Evolutionary conservation across 176 grass and related monocot species (phyloP).

Genomic region (Oryza glumipatula): DNA sequence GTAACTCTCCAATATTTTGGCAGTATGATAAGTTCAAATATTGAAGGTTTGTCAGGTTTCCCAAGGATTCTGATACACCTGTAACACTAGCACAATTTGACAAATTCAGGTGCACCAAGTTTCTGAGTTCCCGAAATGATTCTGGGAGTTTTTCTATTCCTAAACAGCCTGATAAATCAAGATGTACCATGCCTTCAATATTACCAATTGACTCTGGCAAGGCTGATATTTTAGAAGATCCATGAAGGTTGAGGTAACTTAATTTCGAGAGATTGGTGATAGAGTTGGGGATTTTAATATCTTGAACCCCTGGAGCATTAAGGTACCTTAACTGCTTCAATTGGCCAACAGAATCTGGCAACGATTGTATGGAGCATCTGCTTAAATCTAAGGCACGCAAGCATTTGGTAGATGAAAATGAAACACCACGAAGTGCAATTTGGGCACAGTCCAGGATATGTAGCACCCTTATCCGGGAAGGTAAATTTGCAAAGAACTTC

Average conservation of each 20-base stretch:
- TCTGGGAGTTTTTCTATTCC: neutral
- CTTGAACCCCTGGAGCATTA: neutral
- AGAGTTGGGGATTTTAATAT: neutral
- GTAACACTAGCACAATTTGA: neutral
- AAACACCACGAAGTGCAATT: too few species aligned
- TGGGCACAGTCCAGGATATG: too few species aligned
- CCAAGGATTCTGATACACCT: neutral
- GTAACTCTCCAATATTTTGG: neutral
- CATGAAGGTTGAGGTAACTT: neutral
- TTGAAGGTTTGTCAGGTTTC: neutral
- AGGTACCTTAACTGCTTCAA: neutral
- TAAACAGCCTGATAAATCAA: neutral
- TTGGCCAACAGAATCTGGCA: too few species aligned
- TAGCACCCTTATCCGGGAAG: neutral
- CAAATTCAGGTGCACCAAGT: constrained; percentile 9
- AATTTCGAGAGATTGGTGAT: constrained; percentile 6
- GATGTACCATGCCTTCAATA: constrained; percentile 10
- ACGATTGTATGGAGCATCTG: too few species aligned
- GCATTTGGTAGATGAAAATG: too few species aligned
- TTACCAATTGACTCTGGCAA: constrained; percentile 28
- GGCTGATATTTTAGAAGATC: neutral
- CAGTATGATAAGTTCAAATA: neutral
- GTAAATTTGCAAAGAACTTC: rapidly evolving
- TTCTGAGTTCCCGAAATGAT: neutral
- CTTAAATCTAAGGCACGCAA: too few species aligned